These are phyloP conservation scores for Dactylellina haptotyla DNA, from an alignment of 2,329 filamentous ascomycete species.

Conservation along the genomic window DNA sequence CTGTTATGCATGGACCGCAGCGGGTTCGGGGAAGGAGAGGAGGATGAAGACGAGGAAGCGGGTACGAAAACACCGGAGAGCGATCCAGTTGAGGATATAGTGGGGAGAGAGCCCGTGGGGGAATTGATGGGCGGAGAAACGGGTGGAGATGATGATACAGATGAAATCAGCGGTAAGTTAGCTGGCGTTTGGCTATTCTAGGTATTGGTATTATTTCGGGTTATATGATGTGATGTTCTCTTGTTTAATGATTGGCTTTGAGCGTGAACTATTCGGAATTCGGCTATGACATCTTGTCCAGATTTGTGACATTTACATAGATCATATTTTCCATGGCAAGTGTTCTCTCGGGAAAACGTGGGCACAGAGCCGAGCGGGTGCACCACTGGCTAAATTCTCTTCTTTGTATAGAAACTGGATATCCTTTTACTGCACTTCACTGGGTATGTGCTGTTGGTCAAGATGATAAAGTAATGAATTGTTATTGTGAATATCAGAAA, in stretches of 20 bases:
- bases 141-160: constrained; percentile 11
- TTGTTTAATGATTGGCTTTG: neutral
- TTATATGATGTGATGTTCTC: neutral
- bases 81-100: constrained; percentile 5
- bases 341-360: no score
- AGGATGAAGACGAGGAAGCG: constrained; percentile 45
- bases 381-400: no score
- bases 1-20: constrained; percentile 55
- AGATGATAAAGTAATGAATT: no score
- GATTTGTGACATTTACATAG: no score
- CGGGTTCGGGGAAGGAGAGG: constrained; percentile 44
- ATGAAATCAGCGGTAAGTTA: constrained; percentile 40
- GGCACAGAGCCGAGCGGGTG: no score
- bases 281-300: no score
- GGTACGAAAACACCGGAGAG: constrained; percentile 31
- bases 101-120: constrained; percentile 27
- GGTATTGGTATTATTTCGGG: neutral
- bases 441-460: no score
- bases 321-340: no score
- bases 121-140: constrained; percentile 31
- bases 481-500: no score
- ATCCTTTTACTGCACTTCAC: no score
- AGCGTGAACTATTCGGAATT: no score
- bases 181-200: constrained; percentile 47
- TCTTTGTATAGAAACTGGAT: no score